Base-by-base conservation (phyloP, 768 basidiomycete species). In the Peribolospora kevripleyi region DNA sequence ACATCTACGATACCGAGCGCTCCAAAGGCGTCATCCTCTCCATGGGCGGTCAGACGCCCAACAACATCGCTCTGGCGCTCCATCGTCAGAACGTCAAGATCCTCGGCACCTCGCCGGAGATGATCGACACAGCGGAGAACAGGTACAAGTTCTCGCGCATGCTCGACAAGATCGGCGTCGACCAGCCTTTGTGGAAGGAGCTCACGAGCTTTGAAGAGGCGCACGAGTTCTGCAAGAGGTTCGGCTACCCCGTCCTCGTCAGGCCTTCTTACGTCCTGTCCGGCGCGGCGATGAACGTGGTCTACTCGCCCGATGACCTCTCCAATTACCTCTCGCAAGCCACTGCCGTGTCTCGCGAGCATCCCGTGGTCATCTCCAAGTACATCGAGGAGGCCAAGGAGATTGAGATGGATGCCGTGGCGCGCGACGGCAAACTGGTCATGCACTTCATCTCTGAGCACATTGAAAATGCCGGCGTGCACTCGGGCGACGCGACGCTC, bases 371-470 rank as follows among this genome's bases (percentile, higher is more conserved):
- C 62, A 97, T 97, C 69, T 83, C 85, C 59, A 98, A 98, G 69
- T 98, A 93, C 71, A 93, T 98, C 67, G 91, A 97, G 67, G 85
- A 93, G 67, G 93, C 93, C 40, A 97, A 98, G 74, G 93, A 98
- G 70, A 98, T 98, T 61, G 93, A 98, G 73, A 95, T 98, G 87
- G 93, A 98, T 64, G 93, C 93, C 25, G 79, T 98, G 45, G 93
- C 93, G 42, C 84, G 84, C 69, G 85, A 86, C 64, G 91, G 91
- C 25, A 85, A 93, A 73, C 81, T 98, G 77, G 75, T 95, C 68
- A 95, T 98, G 91, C 93, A 98, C 68, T 95, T 87, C 69, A 88
- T 95, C 67, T 97, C 91, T 9, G 93, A 97, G 71, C 91, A 98
- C 67, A 90, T 97, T 63, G 91, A 97, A 71, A 95, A 95, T 64